phyloP scores from a whole-genome alignment of 805 yeast species.

The Pichia kluyveri region DNA sequence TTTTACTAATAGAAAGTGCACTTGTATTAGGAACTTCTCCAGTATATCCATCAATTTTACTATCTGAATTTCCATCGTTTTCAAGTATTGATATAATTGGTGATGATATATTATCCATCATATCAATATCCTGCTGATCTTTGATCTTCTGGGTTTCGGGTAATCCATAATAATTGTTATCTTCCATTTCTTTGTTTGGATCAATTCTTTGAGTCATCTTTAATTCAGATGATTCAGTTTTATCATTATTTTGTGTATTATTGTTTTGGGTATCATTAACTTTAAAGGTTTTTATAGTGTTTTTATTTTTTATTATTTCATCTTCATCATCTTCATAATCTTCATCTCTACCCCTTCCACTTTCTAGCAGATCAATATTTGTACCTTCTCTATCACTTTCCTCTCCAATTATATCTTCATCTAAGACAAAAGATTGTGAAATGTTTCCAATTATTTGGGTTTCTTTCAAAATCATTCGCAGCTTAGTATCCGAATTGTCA shows the following conservation, averaged over 20 bases:
- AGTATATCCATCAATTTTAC: neutral
- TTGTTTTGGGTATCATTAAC: neutral
- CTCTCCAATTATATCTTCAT: conserved; percentile 1
- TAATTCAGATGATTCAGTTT: neutral
- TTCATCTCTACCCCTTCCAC: neutral
- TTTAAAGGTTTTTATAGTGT: conserved; percentile 2
- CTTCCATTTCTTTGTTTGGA: neutral
- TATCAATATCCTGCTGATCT: neutral
- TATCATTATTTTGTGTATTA: neutral
- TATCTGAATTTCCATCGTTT: neutral
- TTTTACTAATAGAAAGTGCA: conserved; percentile 3
- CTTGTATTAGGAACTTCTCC: conserved; percentile 13
- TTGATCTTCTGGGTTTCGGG: neutral
- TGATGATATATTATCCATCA: neutral
- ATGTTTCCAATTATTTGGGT: conserved; percentile 4
- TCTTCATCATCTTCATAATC: conserved; percentile 1
- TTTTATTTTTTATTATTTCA: neutral
- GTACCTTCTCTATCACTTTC: neutral
- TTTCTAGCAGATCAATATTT: neutral
- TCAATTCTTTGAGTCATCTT: neutral
- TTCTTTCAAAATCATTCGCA: neutral
- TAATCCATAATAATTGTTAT: neutral
- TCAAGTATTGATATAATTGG: neutral
- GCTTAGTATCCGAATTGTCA: no score
- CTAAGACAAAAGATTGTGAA: conserved; percentile 6